Evolutionary conservation across 1,284 basidiomycete species (phyloP).

Genomic region (Polyporus tsugae): DNA sequence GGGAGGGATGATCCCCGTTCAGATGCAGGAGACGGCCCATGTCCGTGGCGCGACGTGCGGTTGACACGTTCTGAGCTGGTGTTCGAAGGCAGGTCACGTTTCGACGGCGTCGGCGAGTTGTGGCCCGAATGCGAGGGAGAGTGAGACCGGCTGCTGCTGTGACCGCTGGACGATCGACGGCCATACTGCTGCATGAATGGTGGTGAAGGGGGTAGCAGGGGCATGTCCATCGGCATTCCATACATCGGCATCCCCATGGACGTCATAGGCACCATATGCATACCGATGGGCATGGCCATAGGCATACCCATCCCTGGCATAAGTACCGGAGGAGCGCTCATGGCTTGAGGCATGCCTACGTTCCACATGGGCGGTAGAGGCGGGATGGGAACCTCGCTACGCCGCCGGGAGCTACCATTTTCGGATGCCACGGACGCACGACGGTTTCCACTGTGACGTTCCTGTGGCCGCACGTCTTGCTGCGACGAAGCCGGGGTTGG

Average conservation of each 20-base stretch:
- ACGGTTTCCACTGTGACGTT: constrained; percentile 45
- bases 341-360: constrained; percentile 23
- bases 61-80: constrained; percentile 36
- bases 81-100: constrained; percentile 29
- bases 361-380: constrained; percentile 32
- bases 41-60: constrained; percentile 24
- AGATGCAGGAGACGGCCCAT: constrained; percentile 17
- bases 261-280: constrained; percentile 39
- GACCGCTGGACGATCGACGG: constrained; percentile 29
- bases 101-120: constrained; percentile 39
- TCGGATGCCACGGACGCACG: constrained; percentile 56
- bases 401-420: constrained; percentile 30
- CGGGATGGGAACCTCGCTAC: constrained; percentile 30
- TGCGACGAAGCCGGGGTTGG: constrained; percentile 54
- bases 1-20: constrained; percentile 26
- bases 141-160: constrained; percentile 25
- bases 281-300: constrained; percentile 39
- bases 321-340: constrained; percentile 41
- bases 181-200: constrained; percentile 75
- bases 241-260: constrained; percentile 54
- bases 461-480: constrained; percentile 57
- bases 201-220: constrained; percentile 74
- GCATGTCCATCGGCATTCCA: constrained; percentile 54
- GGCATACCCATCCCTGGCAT: constrained; percentile 19
- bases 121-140: constrained; percentile 39